These are phyloP conservation scores for Trifolium repens DNA, from an alignment of 306 rosid genomes.

Conservation along the genomic window DNA sequence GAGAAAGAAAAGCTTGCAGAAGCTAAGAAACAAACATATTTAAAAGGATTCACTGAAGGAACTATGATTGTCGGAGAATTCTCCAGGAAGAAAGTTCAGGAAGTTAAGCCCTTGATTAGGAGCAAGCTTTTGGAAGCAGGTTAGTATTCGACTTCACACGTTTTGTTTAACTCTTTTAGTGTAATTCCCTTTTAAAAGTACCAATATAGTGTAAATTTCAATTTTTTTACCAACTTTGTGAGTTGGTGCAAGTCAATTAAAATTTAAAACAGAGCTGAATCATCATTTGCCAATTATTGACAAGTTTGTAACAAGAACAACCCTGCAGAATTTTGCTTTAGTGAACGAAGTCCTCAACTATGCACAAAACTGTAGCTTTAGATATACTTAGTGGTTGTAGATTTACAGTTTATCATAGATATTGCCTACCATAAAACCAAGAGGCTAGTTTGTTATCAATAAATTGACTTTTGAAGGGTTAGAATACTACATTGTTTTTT, in stretches of 20 bases:
- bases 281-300: background rate
- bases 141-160: background rate
- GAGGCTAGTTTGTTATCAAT: background rate
- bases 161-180: background rate
- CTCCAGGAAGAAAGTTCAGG: slow-evolving; percentile 75
- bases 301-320: background rate
- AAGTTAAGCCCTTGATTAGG: slow-evolving; percentile 80
- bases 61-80: slow-evolving; percentile 79
- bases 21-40: slow-evolving; percentile 89
- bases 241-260: too few species aligned
- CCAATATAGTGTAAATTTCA: slow-evolving; percentile 10
- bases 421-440: background rate
- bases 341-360: background rate
- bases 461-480: slow-evolving; percentile 4
- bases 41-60: slow-evolving; percentile 96
- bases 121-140: slow-evolving; percentile 77
- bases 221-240: background rate
- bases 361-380: background rate
- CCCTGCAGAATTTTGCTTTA: background rate
- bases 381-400: background rate
- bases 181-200: background rate
- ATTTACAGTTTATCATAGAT: background rate
- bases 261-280: too few species aligned
- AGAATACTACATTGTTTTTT: too few species aligned
- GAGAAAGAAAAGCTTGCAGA: slow-evolving; percentile 94